phyloP scores from a whole-genome alignment of 257 asterid genomes.

The Solanum okadae region DNA sequence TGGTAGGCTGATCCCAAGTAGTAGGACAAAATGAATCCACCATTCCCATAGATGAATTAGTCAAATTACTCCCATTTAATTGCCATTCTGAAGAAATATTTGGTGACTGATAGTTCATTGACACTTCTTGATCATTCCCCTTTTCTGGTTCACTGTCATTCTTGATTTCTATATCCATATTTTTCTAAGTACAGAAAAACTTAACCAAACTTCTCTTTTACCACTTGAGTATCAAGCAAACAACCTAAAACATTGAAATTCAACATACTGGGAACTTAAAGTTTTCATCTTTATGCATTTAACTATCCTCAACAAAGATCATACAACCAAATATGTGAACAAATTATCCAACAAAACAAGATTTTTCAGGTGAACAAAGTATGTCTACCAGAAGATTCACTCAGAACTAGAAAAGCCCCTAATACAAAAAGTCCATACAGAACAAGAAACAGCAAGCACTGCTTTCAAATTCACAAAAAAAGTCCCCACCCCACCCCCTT shows the following conservation, averaged over 20 bases:
- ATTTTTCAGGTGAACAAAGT: not conserved
- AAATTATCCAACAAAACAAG: not conserved
- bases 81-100: conserved; percentile 57
- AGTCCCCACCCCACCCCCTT: not conserved
- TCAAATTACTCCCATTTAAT: conserved; percentile 29
- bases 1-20: conserved; percentile 50
- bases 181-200: not conserved
- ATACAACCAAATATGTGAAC: not conserved
- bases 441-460: not conserved
- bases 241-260: not conserved
- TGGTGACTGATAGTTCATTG: conserved; percentile 30
- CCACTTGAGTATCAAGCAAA: not conserved
- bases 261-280: not conserved
- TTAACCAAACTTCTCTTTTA: not conserved
- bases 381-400: not conserved
- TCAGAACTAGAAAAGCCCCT: not conserved
- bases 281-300: not conserved
- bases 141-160: conserved; percentile 38
- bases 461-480: conserved; percentile 8
- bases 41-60: conserved; percentile 33
- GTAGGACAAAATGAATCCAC: conserved; percentile 45
- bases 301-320: not conserved
- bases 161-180: conserved; percentile 42
- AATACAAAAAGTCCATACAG: not conserved
- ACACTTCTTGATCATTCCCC: conserved; percentile 26